A percentile compares a stretch with the other conserved stretches of the same genome.
These are phyloP conservation scores for Chrysoporthe austroafricana DNA, from an alignment of 2,329 filamentous ascomycete species.

Conservation along the genomic window DNA sequence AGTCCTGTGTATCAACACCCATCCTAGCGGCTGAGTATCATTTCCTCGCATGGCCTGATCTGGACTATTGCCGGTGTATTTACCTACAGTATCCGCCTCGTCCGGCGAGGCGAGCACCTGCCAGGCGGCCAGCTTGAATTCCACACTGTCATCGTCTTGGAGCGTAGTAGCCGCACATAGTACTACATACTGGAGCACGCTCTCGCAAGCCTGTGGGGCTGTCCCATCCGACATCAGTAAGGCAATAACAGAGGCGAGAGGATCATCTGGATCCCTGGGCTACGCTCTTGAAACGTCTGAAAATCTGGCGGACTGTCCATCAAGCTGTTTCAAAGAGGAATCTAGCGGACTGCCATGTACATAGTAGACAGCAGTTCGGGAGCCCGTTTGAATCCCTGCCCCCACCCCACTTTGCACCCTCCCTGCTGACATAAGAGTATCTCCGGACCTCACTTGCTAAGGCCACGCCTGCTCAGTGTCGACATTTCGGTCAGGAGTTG, in stretches of 20 bases:
- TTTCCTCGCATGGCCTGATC: not conserved
- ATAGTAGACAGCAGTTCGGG: not conserved
- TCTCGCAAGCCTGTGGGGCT: no score
- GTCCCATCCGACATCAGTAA: not conserved
- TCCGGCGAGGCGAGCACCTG: not conserved
- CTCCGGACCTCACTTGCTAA: not conserved
- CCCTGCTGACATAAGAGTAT: not conserved
- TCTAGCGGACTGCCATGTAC: not conserved
- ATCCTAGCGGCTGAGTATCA: not conserved
- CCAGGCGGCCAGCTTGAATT: not conserved
- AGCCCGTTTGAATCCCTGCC: not conserved
- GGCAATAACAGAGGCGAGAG: not conserved
- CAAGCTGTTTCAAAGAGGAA: not conserved
- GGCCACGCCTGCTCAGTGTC: not conserved
- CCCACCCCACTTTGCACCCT: not conserved
- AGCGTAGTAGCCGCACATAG: no score
- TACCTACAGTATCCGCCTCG: not conserved
- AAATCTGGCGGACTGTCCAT: not conserved
- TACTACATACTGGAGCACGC: no score
- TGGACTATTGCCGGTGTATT: not conserved
- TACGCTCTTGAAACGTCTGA: not conserved
- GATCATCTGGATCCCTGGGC: not conserved
- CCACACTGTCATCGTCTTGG: not conserved
- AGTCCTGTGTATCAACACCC: not conserved
- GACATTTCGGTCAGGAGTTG: not conserved